These are phyloP conservation scores for Bondarzewia mesenterica DNA, from an alignment of 1,284 basidiomycete genomes.

Conservation along the genomic window DNA sequence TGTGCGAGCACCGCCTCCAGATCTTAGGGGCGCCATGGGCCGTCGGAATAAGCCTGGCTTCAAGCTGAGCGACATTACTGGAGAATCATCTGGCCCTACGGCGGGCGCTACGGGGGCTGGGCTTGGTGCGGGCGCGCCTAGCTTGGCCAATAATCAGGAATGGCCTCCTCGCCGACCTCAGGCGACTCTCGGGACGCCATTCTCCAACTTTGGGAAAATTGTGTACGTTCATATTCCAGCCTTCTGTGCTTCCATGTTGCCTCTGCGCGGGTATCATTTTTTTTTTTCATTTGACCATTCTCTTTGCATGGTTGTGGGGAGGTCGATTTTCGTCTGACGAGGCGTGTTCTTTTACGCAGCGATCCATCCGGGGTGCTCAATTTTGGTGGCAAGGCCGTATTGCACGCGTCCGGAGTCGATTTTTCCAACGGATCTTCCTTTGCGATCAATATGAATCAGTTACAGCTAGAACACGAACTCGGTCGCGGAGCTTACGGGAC, in stretches of 20 bases:
- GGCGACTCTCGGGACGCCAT: slow-evolving; percentile 59
- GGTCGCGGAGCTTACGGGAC: slow-evolving; percentile 97
- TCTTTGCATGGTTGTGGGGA: not conserved
- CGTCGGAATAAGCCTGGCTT: slow-evolving; percentile 52
- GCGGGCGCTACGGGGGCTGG: slow-evolving; percentile 57
- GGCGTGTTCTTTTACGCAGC: slow-evolving; percentile 31
- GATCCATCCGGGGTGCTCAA: slow-evolving; percentile 93
- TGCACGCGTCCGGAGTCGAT: slow-evolving; percentile 91
- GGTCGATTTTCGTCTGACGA: no score
- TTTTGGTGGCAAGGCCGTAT: slow-evolving; percentile 88
- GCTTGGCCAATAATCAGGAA: slow-evolving; percentile 29
- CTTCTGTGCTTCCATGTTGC: slow-evolving; percentile 3
- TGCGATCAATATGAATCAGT: slow-evolving; percentile 93
- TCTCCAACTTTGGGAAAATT: slow-evolving; percentile 90
- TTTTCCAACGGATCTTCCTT: slow-evolving; percentile 92
- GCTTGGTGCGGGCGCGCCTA: slow-evolving; percentile 58
- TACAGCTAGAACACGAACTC: slow-evolving; percentile 87
- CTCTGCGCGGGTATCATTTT: not conserved
- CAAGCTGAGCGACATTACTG: slow-evolving; percentile 53
- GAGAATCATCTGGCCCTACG: slow-evolving; percentile 20
- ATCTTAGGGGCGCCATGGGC: slow-evolving; percentile 28
- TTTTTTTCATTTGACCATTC: not conserved
- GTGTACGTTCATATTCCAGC: slow-evolving; percentile 74
- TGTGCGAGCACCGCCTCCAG: slow-evolving; percentile 6
- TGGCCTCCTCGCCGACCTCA: slow-evolving; percentile 35